Base-by-base conservation (phyloP, 2,329 filamentous ascomycete species). In the Hymenoscyphus scutula region DNA sequence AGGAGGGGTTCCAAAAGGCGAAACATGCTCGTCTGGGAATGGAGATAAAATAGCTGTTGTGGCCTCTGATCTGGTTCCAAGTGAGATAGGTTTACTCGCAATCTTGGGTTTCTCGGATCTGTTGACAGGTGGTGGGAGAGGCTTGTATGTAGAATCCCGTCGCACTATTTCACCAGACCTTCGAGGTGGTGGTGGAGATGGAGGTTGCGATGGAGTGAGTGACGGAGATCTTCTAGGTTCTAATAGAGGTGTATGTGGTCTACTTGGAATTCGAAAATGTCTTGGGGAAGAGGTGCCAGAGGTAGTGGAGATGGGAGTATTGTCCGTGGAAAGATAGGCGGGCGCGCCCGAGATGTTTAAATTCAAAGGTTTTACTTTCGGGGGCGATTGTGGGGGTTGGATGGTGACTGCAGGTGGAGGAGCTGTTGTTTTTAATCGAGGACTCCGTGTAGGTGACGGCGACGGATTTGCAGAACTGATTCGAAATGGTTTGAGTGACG, bases 1-100 rank as follows among this genome's bases (percentile, higher is more conserved):
- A 0, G 93, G 92, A 19, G 92, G 92, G 38, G 92, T 97, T 71
- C 82, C 92, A 73, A 97, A 97, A 0, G 94, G 93, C 0, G 94
- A 97, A 0, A 87, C 73, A 71, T 57, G 65, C 5, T 73, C 70
- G 5, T 61, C 61, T 19, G 34, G 29, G 48, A 51, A 41, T 45
- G 60, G 59, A 30, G 64, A 56, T 27, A 64, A 51, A 37, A 55
- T 53, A 51, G 71, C 69, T 15, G 64, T 65, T n/a, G 65, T 65
- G 30, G 62, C 62, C 48, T 79, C 77, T 27, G 74, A 66, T 53
- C 71, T 75, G 7, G 71, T 68, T 5, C 70, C 71, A 37, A 73
- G 58, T 45, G 65, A 64, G 53, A 67, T 57, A 19, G 71, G 71
- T 55, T 73, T 74, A 61, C 65, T 72, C 37, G 67, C 81, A 60